A percentile compares a stretch with the other conserved stretches of the same genome.
phyloP scores from a whole-genome alignment of 2,329 filamentous ascomycete genomes.

The Phymatotrichopsis omnivora region DNA sequence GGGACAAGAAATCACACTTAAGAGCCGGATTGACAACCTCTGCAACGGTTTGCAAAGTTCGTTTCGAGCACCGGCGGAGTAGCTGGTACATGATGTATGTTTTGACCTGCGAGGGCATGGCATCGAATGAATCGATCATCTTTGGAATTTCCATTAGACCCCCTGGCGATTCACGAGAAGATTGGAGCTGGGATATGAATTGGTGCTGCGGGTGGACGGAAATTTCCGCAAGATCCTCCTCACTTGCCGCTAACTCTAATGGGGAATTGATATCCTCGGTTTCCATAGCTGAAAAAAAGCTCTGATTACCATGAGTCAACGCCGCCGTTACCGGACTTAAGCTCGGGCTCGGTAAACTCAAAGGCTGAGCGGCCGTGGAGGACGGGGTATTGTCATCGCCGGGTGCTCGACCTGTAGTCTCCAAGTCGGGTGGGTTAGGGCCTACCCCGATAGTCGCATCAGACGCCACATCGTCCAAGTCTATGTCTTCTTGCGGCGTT shows the following conservation, averaged over 20 bases:
- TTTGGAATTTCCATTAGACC: slow-evolving; percentile 64
- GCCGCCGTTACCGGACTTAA: slow-evolving; percentile 81
- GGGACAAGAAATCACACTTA: slow-evolving; percentile 83
- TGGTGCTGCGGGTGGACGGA: too few relatives aligned
- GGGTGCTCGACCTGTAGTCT: slow-evolving; percentile 45
- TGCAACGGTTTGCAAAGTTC: slow-evolving; percentile 80
- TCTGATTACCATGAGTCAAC: slow-evolving; percentile 45
- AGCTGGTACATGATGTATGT: slow-evolving; percentile 96
- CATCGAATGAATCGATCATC: slow-evolving; percentile 82
- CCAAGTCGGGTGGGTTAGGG: slow-evolving; percentile 63
- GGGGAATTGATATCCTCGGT: slow-evolving; percentile 37
- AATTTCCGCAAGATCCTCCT: slow-evolving; percentile 37
- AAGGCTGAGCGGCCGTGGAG: slow-evolving; percentile 65
- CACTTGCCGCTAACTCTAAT: slow-evolving; percentile 28
- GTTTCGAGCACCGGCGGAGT: slow-evolving; percentile 73
- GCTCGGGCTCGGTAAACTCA: slow-evolving; percentile 87
- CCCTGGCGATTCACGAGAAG: slow-evolving; percentile 36
- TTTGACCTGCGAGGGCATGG: slow-evolving; percentile 84
- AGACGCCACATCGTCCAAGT: slow-evolving; percentile 19
- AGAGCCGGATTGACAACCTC: slow-evolving; percentile 86
- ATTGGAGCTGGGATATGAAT: slow-evolving; percentile 35
- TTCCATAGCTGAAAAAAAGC: slow-evolving; percentile 35
- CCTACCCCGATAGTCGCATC: slow-evolving; percentile 52
- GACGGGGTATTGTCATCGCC: slow-evolving; percentile 41
- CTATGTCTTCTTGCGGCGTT: slow-evolving; percentile 27